phyloP scores from a whole-genome alignment of 176 grass and related monocot species.

The Carex pumila region DNA sequence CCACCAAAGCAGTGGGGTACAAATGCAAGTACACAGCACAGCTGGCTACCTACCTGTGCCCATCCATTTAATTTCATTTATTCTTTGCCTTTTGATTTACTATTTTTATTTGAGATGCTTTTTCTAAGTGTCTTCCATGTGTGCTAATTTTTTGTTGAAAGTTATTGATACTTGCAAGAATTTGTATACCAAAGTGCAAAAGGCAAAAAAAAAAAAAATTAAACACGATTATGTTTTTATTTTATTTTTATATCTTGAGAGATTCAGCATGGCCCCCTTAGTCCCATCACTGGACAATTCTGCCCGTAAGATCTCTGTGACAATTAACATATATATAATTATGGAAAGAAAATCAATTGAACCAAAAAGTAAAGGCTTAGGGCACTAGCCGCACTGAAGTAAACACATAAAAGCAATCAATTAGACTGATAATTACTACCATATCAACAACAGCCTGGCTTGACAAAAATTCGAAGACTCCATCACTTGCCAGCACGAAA shows the following conservation, averaged over 20 bases:
- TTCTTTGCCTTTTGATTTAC: constrained; percentile 1
- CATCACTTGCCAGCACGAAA: constrained; percentile 84
- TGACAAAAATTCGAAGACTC: constrained; percentile 93
- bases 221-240: neutral
- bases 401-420: no score
- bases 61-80: constrained; percentile 1
- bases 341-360: neutral
- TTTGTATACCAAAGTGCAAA: neutral
- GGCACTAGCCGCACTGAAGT: neutral
- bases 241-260: neutral
- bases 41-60: neutral
- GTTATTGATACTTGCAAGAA: neutral
- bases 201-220: neutral
- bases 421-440: constrained; percentile 30
- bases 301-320: neutral
- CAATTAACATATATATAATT: neutral
- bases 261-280: neutral
- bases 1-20: neutral
- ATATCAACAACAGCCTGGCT: constrained; percentile 87
- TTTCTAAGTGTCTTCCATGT: constrained; percentile 7
- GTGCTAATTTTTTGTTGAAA: neutral
- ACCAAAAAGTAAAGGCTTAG: neutral
- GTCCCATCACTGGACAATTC: neutral
- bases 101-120: neutral
- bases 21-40: constrained; percentile 11